Conservation (phyloP, 345 rosid genomes). For the Brassica cretica region DNA sequence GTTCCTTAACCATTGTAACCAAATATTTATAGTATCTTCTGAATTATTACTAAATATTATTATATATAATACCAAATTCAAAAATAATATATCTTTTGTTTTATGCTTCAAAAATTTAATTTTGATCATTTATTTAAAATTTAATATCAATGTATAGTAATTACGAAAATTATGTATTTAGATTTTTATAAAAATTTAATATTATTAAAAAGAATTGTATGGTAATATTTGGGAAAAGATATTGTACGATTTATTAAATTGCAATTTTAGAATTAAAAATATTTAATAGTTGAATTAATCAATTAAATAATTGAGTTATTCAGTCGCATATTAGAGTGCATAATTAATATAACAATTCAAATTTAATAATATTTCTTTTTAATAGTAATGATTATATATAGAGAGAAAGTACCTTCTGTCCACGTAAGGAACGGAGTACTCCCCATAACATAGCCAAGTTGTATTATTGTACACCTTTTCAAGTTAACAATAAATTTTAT, state of each 20-base stretch:
- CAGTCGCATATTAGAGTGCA: not conserved
- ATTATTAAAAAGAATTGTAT: too few relatives aligned
- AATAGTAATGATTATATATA: too few relatives aligned
- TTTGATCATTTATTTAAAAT: not conserved
- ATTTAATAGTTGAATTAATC: not conserved
- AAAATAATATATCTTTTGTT: not conserved
- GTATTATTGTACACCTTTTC: too few relatives aligned
- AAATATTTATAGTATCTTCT: too few relatives aligned
- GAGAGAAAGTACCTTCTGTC: too few relatives aligned
- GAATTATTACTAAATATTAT: not conserved
- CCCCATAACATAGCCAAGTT: too few relatives aligned
- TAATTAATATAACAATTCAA: not conserved
- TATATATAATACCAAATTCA: not conserved
- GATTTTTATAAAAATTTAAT: too few relatives aligned
- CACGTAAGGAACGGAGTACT: not conserved
- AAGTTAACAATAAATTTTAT: constrained; percentile 11
- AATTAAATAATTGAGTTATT: not conserved
- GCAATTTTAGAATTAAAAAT: not conserved
- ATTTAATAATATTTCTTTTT: not conserved
- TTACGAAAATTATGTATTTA: not conserved
- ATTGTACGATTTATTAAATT: not conserved
- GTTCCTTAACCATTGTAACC: not conserved
- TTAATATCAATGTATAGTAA: not conserved
- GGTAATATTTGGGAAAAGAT: not conserved
- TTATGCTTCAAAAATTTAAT: not conserved